Evolutionary conservation across 176 grass and related monocot genomes (phyloP).

Genomic region (Phoenix roebelenii): DNA sequence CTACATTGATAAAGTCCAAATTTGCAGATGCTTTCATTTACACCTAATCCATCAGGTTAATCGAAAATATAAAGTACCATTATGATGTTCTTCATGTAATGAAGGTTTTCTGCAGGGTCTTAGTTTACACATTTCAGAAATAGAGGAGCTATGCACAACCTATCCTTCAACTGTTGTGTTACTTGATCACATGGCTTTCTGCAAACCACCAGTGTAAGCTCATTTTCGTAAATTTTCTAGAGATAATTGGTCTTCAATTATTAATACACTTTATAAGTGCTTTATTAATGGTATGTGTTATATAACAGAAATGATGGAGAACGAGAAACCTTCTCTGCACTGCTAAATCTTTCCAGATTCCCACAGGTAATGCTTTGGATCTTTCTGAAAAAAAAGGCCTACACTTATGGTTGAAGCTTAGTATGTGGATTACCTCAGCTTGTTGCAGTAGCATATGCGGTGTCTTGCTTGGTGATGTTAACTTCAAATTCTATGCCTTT

Average conservation of each 20-base stretch:
- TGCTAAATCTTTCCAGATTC: slow-evolving; percentile 64
- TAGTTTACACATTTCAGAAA: slow-evolving; percentile 48
- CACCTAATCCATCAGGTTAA: too few species aligned
- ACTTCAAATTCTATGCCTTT: background rate
- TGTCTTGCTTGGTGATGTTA: background rate
- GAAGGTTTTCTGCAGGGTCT: slow-evolving; percentile 36
- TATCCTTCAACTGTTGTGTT: slow-evolving; percentile 64
- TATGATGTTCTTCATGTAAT: too few species aligned
- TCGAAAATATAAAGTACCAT: too few species aligned
- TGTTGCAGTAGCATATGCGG: background rate
- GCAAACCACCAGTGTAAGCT: slow-evolving; percentile 67
- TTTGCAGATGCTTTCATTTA: too few species aligned
- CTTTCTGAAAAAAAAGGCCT: background rate
- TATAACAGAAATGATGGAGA: slow-evolving; percentile 51
- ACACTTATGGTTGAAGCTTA: background rate
- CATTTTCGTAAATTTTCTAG: background rate
- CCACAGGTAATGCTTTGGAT: slow-evolving; percentile 48
- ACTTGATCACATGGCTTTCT: slow-evolving; percentile 88
- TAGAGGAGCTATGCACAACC: slow-evolving; percentile 62
- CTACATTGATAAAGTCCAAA: too few species aligned
- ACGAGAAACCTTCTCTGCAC: slow-evolving; percentile 41
- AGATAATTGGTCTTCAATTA: background rate
- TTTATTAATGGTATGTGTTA: background rate
- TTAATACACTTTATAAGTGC: background rate
- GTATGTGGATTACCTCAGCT: background rate